A percentile compares a stretch with the other conserved stretches of the same genome.
phyloP scores from a whole-genome alignment of 1,284 basidiomycete genomes.

The Stereum hirsutum region DNA sequence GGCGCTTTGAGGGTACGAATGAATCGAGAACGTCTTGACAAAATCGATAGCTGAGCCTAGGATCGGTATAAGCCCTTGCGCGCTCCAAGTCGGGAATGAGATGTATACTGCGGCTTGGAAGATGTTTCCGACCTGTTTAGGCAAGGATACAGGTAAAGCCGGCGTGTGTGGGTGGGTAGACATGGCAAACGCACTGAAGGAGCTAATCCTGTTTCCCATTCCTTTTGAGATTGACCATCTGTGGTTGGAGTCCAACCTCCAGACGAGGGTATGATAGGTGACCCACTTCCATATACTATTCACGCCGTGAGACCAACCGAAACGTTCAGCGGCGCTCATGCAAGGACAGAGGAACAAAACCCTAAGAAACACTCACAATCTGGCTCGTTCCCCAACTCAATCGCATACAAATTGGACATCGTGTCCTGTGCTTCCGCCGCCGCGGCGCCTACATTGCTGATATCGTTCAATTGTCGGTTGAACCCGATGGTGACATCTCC shows the following conservation, averaged over 20 bases:
- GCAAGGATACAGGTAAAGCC: neutral
- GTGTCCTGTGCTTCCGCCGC: conserved; percentile 23
- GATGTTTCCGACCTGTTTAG: conserved; percentile 23
- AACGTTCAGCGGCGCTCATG: neutral
- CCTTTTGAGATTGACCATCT: conserved; percentile 26
- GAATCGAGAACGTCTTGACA: conserved; percentile 29
- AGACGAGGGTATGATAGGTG: conserved; percentile 20
- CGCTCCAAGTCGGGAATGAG: conserved; percentile 25
- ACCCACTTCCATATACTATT: conserved; percentile 21
- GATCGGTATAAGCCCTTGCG: conserved; percentile 23
- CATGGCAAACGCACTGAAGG: conserved; percentile 18
- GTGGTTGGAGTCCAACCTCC: conserved; percentile 24
- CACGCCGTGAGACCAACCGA: conserved; percentile 10
- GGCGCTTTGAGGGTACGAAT: conserved; percentile 36
- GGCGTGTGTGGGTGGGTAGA: no score
- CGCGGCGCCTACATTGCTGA: conserved; percentile 26
- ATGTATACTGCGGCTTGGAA: conserved; percentile 35
- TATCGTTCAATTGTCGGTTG: conserved; percentile 31
- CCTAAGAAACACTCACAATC: conserved; percentile 22
- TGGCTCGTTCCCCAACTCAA: conserved; percentile 35
- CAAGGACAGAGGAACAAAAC: neutral
- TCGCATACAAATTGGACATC: conserved; percentile 26
- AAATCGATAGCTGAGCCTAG: conserved; percentile 24
- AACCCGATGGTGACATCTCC: conserved; percentile 31
- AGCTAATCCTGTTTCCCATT: conserved; percentile 27